Evolutionary conservation across 2,329 filamentous ascomycete genomes (phyloP), one percentile per base, ranked within the genome.

Genomic region (Aspergillus sp.): DNA sequence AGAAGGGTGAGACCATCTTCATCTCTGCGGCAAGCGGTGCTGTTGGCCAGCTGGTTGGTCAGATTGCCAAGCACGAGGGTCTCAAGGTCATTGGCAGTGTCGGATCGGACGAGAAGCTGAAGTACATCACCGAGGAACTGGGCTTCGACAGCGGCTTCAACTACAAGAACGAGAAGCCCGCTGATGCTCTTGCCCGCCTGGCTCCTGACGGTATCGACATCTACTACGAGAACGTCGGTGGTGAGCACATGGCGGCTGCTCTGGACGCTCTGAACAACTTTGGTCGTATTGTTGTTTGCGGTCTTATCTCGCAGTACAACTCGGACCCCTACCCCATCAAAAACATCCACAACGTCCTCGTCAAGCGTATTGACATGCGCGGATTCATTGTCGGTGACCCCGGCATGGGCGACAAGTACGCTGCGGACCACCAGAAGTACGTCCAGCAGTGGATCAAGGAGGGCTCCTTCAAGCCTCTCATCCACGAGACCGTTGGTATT

Each of bases 151-250:
- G 67, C 13, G 88, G 83, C 7, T 93, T 91, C 59, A 93, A 94
- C 76, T 94, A 94, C 77, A 91, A 93, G 78, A 90, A 81, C 56
- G 87, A 93, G 72, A 80, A 78, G 56, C 78, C 87, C 0, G 62
- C 69, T 1, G 83, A 84, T 9, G 88, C 86, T 0, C 75, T 94
- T 48, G 69, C 74, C 54, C 77, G 86, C 49, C 76, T 93, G 15
- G 86, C 86, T 0, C 87, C 88, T 0, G 68, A 89, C 10, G 88
- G 88, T 4, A 78, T 94, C 52, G 88, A 94, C 61, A 88, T 90
- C 63, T 89, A 89, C 73, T 90, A 84, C 61, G 86, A 90, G 68
- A 90, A 89, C 57, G 86, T 87, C 5, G 86, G 86, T 17, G 86
- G 85, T 35, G 84, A 87, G 67, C 83, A 86, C 53, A 74, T 89